Evolutionary conservation across 2,329 filamentous ascomycete species (phyloP).

Genomic region (Emmonsiellopsis sp.): DNA sequence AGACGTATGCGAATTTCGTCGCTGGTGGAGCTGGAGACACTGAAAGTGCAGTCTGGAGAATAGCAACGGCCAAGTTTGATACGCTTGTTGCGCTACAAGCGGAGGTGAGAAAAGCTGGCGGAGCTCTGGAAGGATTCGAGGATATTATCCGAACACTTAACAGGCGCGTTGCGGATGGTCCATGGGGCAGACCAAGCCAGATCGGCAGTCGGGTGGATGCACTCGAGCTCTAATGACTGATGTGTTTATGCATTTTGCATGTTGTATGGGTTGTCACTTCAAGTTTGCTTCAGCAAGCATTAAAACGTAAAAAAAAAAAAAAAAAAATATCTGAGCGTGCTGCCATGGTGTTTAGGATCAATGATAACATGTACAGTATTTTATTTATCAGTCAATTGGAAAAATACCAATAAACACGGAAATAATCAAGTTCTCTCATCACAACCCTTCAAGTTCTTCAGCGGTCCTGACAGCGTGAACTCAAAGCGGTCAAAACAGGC

Average conservation of each 20-base stretch:
- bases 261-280: no score
- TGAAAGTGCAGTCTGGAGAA: constrained; percentile 48
- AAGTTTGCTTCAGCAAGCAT: neutral
- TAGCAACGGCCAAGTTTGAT: constrained; percentile 50
- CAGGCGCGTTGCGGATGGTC: constrained; percentile 33
- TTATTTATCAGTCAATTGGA: no score
- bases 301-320: neutral
- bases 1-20: constrained; percentile 49
- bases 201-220: constrained; percentile 27
- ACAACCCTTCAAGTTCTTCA: neutral
- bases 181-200: constrained; percentile 27
- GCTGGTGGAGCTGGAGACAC: constrained; percentile 46
- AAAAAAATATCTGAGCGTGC: no score
- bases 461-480: neutral
- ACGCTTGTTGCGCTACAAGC: constrained; percentile 42
- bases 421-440: no score
- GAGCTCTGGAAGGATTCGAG: constrained; percentile 23
- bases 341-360: no score
- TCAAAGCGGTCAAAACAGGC: neutral
- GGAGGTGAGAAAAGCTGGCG: constrained; percentile 30
- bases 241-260: neutral
- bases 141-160: constrained; percentile 32
- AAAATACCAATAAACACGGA: no score
- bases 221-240: constrained; percentile 19
- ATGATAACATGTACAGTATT: no score